phyloP scores from a whole-genome alignment of 2,329 filamentous ascomycete genomes.

The Nemania sp. region DNA sequence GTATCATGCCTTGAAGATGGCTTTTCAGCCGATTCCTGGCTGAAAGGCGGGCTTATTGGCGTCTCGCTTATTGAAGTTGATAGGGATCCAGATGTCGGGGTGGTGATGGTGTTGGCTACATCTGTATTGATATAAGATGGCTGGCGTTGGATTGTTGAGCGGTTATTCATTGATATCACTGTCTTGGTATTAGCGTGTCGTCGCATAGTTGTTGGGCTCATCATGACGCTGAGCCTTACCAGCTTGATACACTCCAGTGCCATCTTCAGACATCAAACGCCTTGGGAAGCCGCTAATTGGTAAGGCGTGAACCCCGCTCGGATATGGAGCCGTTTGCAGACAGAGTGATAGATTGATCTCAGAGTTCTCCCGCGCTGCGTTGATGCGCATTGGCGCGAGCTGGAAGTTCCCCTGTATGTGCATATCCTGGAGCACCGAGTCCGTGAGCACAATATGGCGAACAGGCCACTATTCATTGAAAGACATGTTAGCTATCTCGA shows the following conservation, averaged over 20 bases:
- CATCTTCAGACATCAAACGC: conserved; percentile 37
- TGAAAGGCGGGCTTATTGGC: conserved; percentile 12
- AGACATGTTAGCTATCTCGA: too few relatives aligned
- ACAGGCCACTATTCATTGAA: conserved; percentile 23
- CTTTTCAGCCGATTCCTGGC: conserved; percentile 14
- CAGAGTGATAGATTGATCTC: conserved; percentile 36
- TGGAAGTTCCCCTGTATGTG: conserved; percentile 38
- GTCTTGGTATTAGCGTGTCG: background rate
- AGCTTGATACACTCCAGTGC: conserved; percentile 28
- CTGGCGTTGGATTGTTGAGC: conserved; percentile 18
- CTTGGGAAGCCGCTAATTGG: conserved; percentile 41
- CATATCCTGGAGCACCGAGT: conserved; percentile 38
- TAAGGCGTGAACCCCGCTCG: conserved; percentile 33
- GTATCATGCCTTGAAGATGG: background rate
- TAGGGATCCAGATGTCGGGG: conserved; percentile 11
- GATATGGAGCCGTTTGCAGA: conserved; percentile 30
- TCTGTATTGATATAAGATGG: conserved; percentile 6
- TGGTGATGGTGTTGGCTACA: background rate
- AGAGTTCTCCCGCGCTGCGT: conserved; percentile 30
- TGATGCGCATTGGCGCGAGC: conserved; percentile 34
- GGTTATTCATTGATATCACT: conserved; percentile 19
- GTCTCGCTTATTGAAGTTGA: conserved; percentile 5
- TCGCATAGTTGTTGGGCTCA: background rate
- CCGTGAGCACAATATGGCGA: conserved; percentile 33
- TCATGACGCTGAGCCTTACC: conserved; percentile 21